Evolutionary conservation across 176 grass and related monocot species (phyloP).

Genomic region (Triticum turgidum): DNA sequence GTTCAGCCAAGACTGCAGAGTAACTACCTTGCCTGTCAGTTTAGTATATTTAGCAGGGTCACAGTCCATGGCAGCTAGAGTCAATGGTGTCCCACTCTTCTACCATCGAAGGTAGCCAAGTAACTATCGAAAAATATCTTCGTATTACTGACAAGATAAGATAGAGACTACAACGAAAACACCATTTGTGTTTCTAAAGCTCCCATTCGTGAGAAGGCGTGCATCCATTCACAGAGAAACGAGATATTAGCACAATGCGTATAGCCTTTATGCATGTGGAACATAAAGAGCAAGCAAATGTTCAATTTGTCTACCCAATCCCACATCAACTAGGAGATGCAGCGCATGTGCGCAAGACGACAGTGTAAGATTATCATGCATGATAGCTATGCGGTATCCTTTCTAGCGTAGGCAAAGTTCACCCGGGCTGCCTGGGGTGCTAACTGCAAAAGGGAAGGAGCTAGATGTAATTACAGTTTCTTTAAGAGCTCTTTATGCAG

Average conservation of each 20-base stretch:
- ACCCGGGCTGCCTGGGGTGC: not conserved
- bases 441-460: no score
- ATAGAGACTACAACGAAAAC: not conserved
- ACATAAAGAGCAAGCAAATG: no score
- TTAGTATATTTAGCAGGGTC: not conserved
- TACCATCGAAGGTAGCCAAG: not conserved
- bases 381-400: no score
- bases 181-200: not conserved
- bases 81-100: not conserved
- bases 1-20: not conserved
- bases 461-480: no score
- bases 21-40: not conserved
- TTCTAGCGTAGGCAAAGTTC: not conserved
- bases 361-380: no score
- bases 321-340: no score
- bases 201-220: not conserved
- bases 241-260: no score
- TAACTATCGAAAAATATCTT: conserved; percentile 2
- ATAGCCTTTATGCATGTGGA: no score
- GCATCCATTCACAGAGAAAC: not conserved
- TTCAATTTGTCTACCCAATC: no score
- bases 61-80: not conserved
- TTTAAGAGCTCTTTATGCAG: no score
- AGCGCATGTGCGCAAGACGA: no score
- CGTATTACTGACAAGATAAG: not conserved